Base-by-base conservation (phyloP, 1,139 yeast species). In the Pneumocystis wakefieldiae region DNA sequence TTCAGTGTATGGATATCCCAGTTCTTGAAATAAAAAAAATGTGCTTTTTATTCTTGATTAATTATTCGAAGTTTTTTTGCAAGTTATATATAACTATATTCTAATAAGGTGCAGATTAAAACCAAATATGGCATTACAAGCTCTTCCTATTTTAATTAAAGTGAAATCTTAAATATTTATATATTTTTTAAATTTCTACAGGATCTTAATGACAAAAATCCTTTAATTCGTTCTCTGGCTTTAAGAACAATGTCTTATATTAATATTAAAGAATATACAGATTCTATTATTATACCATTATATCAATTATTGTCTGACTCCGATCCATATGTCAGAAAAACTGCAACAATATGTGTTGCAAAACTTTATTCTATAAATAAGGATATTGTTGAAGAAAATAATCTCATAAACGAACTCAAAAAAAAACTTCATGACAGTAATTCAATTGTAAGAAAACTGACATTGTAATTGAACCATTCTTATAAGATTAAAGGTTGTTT, bases 1-100 rank as follows among this genome's bases (percentile, higher is more conserved):
- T 87, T 8, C 76, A 76, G 12, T 77, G 87, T 64, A 79, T 88
- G 78, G 76, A 79, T 62, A 76, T 81, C 28, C 83, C 82, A 65
- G 96, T 88, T 73, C 72, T 85, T 58, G 96, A 87, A 69, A 79
- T 86, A 64, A 83, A 90, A 69, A 81, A 86, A 67, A 79, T 88
- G 77, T 74, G 79, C 66, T 76, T 74, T 61, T 69, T 77, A 60
- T 90, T 79, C 69, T 72, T 89, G 32, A 75, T 80, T 36, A 80
- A 83, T 3, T 86, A 85, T 72, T 85, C 86, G 17, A 76, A 80
- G 37, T 77, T 29, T 82, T 81, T 68, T 85, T 88, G 0, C 78
- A 80, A 58, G 78, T 78, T 37, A 24, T 24, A 24, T 48, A 24
- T 48, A 48, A 14, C 17, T 24, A 7, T 41, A 41, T 41, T 41